Evolutionary conservation across 2,329 filamentous ascomycete species (phyloP), one percentile per base, ranked within the genome.

Genomic region (Aulographum hederae): DNA sequence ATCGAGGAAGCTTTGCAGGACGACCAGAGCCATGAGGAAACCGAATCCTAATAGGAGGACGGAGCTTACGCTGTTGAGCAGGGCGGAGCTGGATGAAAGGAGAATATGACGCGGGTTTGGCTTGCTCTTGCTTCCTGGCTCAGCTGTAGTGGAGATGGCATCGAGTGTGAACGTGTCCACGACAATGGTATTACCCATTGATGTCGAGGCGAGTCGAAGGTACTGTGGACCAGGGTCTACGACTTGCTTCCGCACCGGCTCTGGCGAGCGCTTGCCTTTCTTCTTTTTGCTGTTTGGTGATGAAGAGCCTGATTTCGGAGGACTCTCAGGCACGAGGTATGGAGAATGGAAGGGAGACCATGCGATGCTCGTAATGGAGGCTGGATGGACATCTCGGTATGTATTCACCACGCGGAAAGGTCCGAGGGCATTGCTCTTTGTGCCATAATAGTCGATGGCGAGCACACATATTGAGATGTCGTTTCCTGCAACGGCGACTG

Each of bases 131-230:
- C n/a, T n/a, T n/a, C n/a, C n/a, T n/a, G n/a, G n/a, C n/a, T n/a
- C n/a, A n/a, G n/a, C n/a, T n/a, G n/a, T n/a, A 0, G 67, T 56
- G 11, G 54, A 43, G 15, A 57, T 44, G 6, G 59, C 58, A 4
- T 56, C 49, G 4, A 93, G 65, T 0, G 80, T 73, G 38, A 93
- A 73, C 25, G 71, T 77, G 52, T 92, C 80, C 17, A 92, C 73
- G 18, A 78, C 71, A 26, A 84, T 70, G 0, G 73, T 79, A 48
- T 84, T 85, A 37, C 73, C 76, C 42, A 91, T 73, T 30, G 78
- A 82, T 26, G 81, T 77, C 29, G 78, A 85, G 18, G 80, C 84
- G 3, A 93, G 67, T 43, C 79, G 80, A 41, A 91, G 58, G 44
- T 70, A 70, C 42, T 73, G 66, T 12, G 68, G 61, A 23, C 46